These are phyloP conservation scores for Linderina pennispora DNA, from an alignment of 192 early-diverging fungal genomes.

Conservation along the genomic window DNA sequence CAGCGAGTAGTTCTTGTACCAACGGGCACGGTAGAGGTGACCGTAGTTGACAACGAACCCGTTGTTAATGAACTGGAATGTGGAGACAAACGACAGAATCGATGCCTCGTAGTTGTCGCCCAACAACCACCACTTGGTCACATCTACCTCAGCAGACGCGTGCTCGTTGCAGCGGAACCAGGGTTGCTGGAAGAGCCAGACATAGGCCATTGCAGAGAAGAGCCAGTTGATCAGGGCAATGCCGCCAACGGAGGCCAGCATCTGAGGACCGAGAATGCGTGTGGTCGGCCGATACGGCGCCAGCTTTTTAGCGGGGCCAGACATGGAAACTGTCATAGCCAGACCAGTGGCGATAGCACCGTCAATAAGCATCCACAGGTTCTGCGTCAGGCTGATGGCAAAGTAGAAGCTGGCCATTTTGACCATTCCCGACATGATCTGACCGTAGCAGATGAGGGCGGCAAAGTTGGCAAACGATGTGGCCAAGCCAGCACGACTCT, in stretches of 20 bases:
- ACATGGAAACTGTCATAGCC: slow-evolving; percentile 57
- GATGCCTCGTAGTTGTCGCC: slow-evolving; percentile 68
- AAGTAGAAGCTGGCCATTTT: slow-evolving; percentile 65
- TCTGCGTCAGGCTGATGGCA: slow-evolving; percentile 52
- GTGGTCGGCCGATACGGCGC: slow-evolving; percentile 58
- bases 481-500: slow-evolving; percentile 67
- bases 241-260: slow-evolving; percentile 58
- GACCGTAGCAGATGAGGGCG: slow-evolving; percentile 61
- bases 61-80: slow-evolving; percentile 66
- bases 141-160: slow-evolving; percentile 51
- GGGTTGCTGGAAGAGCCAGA: slow-evolving; percentile 52
- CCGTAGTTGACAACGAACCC: slow-evolving; percentile 64
- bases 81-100: slow-evolving; percentile 48
- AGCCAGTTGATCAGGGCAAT: slow-evolving; percentile 59
- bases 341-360: slow-evolving; percentile 58
- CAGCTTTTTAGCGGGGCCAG: slow-evolving; percentile 51
- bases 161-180: slow-evolving; percentile 70
- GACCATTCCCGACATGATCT: slow-evolving; percentile 53
- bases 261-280: slow-evolving; percentile 64
- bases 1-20: slow-evolving; percentile 55
- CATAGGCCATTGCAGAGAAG: slow-evolving; percentile 48
- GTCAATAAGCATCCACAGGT: slow-evolving; percentile 67
- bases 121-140: slow-evolving; percentile 71
- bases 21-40: slow-evolving; percentile 52
- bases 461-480: slow-evolving; percentile 65